Conservation (phyloP, 2,329 filamentous ascomycete genomes). For the Ophidiomyces ophidiicola region DNA sequence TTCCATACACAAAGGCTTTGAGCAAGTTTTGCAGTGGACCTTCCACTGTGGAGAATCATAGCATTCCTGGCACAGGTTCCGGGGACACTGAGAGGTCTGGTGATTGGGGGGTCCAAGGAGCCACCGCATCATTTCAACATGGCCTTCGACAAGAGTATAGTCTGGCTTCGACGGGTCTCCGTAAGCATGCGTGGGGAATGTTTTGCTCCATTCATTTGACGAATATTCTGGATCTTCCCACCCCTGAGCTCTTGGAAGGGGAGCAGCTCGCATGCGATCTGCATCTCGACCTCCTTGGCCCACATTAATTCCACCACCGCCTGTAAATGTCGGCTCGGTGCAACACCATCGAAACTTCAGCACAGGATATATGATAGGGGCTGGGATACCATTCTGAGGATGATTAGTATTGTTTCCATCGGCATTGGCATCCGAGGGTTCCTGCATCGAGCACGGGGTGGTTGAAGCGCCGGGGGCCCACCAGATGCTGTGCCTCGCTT, state of each 20-base stretch:
- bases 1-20: conserved; percentile 46
- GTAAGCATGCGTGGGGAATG: conserved; percentile 30
- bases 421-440: conserved; percentile 28
- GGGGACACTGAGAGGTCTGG: conserved; percentile 39
- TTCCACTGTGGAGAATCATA: conserved; percentile 48
- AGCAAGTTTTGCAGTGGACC: conserved; percentile 46
- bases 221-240: conserved; percentile 46
- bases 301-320: conserved; percentile 47
- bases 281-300: conserved; percentile 42
- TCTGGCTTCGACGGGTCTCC: conserved; percentile 30
- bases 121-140: conserved; percentile 36
- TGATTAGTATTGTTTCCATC: conserved; percentile 12
- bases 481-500: conserved; percentile 38
- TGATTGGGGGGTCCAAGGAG: conserved; percentile 38
- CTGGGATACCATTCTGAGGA: conserved; percentile 26
- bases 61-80: conserved; percentile 47
- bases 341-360: conserved; percentile 50
- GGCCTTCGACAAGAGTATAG: conserved; percentile 29
- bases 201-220: conserved; percentile 31
- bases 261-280: conserved; percentile 45
- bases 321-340: conserved; percentile 47
- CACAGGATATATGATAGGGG: conserved; percentile 33
- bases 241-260: conserved; percentile 42
- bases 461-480: conserved; percentile 46
- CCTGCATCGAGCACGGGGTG: conserved; percentile 48